phyloP scores from a whole-genome alignment of 306 rosid species.

The Hippophae tibetana region DNA sequence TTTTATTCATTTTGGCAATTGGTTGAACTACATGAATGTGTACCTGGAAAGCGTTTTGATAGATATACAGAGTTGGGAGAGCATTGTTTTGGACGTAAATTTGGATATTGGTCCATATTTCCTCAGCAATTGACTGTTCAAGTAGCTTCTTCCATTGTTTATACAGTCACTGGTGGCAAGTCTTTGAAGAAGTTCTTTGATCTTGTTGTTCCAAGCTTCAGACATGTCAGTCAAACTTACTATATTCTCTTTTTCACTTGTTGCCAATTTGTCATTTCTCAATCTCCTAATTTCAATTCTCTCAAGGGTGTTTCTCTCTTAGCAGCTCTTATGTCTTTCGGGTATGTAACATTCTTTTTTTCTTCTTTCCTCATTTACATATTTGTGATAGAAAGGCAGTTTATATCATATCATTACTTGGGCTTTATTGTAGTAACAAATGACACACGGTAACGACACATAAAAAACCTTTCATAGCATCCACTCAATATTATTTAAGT shows the following conservation, averaged over 20 bases:
- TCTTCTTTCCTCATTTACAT: too few species aligned
- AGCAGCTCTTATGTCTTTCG: conserved; percentile 51
- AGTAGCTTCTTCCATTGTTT: conserved; percentile 48
- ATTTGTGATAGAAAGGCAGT: too few species aligned
- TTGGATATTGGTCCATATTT: conserved; percentile 47
- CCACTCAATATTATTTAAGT: too few species aligned
- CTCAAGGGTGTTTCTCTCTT: conserved; percentile 43
- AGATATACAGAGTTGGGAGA: conserved; percentile 49
- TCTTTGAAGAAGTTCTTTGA: conserved; percentile 51
- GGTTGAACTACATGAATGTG: conserved; percentile 43
- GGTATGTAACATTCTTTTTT: conserved; percentile 12
- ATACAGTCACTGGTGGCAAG: conserved; percentile 58
- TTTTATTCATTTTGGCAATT: conserved; percentile 60
- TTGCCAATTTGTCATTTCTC: conserved; percentile 40
- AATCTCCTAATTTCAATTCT: conserved; percentile 52
- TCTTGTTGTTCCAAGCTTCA: background rate
- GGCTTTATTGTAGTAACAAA: too few species aligned
- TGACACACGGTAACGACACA: too few species aligned
- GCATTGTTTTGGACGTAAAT: conserved; percentile 33
- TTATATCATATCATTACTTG: too few species aligned
- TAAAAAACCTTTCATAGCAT: too few species aligned
- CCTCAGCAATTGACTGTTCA: conserved; percentile 48
- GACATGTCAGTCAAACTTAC: conserved; percentile 28
- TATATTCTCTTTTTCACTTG: conserved; percentile 33
- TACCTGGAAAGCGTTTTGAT: conserved; percentile 44